A percentile compares a stretch with the other conserved stretches of the same genome.
Evolutionary conservation across 169 alveolate species (phyloP).

Genomic region (Toxoplasma gondii): DNA sequence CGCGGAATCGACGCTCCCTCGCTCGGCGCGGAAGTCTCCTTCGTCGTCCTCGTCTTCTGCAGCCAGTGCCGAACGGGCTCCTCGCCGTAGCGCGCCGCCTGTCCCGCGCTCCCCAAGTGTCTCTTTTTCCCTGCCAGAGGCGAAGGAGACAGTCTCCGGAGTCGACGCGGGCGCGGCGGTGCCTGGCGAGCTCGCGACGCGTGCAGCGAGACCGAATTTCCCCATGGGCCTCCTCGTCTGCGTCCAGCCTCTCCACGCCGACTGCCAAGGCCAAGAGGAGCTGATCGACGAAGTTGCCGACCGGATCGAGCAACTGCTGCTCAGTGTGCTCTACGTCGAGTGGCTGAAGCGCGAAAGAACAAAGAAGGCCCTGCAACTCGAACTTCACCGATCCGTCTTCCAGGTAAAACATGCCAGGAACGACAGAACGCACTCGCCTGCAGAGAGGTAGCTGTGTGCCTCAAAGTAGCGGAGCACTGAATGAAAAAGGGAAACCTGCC

Average conservation of each 20-base stretch:
- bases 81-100: background rate
- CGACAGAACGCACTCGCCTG: background rate
- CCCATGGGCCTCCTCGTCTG: slow-evolving; percentile 24
- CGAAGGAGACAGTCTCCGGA: too few relatives aligned
- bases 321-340: slow-evolving; percentile 41
- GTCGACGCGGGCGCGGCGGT: too few relatives aligned
- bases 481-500: background rate
- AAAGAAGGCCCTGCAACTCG: slow-evolving; percentile 62
- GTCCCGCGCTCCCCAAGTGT: background rate
- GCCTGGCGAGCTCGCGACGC: too few relatives aligned
- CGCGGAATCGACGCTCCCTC: too few relatives aligned
- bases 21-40: too few relatives aligned
- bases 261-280: background rate
- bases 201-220: too few relatives aligned
- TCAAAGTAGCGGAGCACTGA: too few relatives aligned
- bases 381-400: slow-evolving; percentile 60
- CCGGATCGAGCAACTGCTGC: slow-evolving; percentile 16
- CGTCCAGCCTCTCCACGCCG: background rate
- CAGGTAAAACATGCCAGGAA: slow-evolving; percentile 43
- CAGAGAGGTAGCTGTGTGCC: background rate
- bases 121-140: background rate
- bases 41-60: too few relatives aligned
- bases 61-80: background rate
- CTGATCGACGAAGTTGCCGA: slow-evolving; percentile 56
- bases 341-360: slow-evolving; percentile 65